Evolutionary conservation across 1,284 basidiomycete genomes (phyloP), one percentile per base, ranked within the genome.

Genomic region (Moesziomyces sp.): DNA sequence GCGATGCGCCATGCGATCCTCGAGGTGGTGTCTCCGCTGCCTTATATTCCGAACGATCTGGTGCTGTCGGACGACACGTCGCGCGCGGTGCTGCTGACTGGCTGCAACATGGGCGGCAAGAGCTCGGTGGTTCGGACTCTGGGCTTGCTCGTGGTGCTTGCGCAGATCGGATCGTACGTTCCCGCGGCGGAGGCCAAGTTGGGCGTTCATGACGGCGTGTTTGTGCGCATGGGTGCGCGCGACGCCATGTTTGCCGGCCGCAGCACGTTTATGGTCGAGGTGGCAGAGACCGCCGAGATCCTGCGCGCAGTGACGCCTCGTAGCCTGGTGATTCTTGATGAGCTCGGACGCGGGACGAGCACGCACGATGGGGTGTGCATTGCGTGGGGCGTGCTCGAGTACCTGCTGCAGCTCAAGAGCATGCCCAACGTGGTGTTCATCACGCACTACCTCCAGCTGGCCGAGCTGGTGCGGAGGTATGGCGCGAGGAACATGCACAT

Each of bases 181-280:
- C 88, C 96, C 8, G 94, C 94, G 0, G 82, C 86, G 11, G 87
- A 88, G 0, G 91, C 92, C 46, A 89, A 85, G 62, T 84, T 97
- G 46, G 89, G 91, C 7, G 86, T 94, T 48, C 87, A 94, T 57
- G 95, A 98, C 81, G 90, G 90, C 0, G 89, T 98, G 14, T 87
- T 92, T 21, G 95, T 93, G 1, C 87, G 93, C 52, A 93, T 94
- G 93, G 85, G 85, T 5, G 94, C 94, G 0, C 91, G 90, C 6
- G 95, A 97, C 81, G 92, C 95, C 70, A 85, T 97, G 35, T 88
- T 90, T 2, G 87, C 91, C 38, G 93, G 93, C 0, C 89, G 93
- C 23, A 93, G 92, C 1, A 97, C 94, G 13, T 96, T 95, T 80
- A 94, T 97, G 93, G 92, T 97, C 0, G 96, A 99, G 85, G 91